Conservation (phyloP, 108 stramenopile species). For the Cyclotella distinguenda region DNA sequence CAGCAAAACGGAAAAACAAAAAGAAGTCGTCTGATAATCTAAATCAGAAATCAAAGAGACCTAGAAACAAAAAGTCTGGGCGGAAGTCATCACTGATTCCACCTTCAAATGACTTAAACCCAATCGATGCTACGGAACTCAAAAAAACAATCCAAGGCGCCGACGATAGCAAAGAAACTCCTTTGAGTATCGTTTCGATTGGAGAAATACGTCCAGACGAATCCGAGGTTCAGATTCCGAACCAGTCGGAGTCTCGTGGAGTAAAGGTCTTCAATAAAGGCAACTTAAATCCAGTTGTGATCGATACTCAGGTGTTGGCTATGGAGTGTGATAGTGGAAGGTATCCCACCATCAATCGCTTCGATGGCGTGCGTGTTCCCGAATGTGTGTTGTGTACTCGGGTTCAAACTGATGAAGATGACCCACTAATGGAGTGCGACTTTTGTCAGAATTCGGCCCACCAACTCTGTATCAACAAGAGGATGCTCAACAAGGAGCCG, state of each 20-base stretch:
- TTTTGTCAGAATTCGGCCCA: slow-evolving; percentile 72
- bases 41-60: not conserved
- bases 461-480: slow-evolving; percentile 56
- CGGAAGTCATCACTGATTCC: no score
- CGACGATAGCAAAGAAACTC: no score
- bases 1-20: not conserved
- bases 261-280: not conserved
- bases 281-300: slow-evolving; percentile 38
- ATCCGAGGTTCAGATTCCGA: no score
- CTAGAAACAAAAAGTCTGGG: not conserved
- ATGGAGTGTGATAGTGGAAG: slow-evolving; percentile 71
- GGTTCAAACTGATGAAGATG: slow-evolving; percentile 1
- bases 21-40: not conserved
- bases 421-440: slow-evolving; percentile 56
- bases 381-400: slow-evolving; percentile 62
- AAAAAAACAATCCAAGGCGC: no score
- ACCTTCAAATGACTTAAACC: no score
- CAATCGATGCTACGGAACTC: no score
- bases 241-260: not conserved
- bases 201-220: no score
- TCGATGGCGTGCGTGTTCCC: slow-evolving; percentile 48
- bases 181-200: no score
- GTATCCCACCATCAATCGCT: slow-evolving; percentile 74
- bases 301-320: slow-evolving; percentile 66
- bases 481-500: slow-evolving; percentile 38